Evolutionary conservation across 805 yeast genomes (phyloP).

Genomic region (Candida maris): DNA sequence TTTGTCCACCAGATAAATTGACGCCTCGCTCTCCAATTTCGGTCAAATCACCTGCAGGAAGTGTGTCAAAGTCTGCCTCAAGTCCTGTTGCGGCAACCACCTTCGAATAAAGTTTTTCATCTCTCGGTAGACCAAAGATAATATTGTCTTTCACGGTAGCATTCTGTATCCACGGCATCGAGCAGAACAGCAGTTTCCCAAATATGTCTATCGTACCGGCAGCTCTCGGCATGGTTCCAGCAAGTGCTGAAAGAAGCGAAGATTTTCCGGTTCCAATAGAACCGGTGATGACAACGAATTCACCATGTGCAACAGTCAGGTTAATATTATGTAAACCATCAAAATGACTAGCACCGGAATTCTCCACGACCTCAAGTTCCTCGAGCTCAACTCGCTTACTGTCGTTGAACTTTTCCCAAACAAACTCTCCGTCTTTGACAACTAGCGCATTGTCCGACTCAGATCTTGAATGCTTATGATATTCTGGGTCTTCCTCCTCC

Average conservation of each 20-base stretch:
- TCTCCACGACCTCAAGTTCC: slow-evolving; percentile 7
- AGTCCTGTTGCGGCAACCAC: slow-evolving; percentile 66
- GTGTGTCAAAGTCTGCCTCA: slow-evolving; percentile 56
- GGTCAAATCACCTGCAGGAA: slow-evolving; percentile 74
- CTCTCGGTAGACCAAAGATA: slow-evolving; percentile 52
- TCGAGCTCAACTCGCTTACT: slow-evolving; percentile 19
- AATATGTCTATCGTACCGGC: slow-evolving; percentile 49
- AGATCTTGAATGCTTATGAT: slow-evolving; percentile 11
- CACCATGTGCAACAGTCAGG: slow-evolving; percentile 55
- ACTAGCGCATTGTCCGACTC: slow-evolving; percentile 40
- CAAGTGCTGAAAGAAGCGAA: slow-evolving; percentile 63
- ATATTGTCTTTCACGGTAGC: slow-evolving; percentile 75
- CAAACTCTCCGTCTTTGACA: slow-evolving; percentile 52
- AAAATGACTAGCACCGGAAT: slow-evolving; percentile 17
- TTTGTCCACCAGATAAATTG: slow-evolving; percentile 83
- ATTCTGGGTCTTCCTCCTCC: slow-evolving; percentile 29
- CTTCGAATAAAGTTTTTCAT: slow-evolving; percentile 45
- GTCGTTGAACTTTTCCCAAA: slow-evolving; percentile 53
- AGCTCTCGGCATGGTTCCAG: slow-evolving; percentile 60
- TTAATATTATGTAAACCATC: slow-evolving; percentile 48
- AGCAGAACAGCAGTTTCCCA: slow-evolving; percentile 49
- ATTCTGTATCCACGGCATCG: slow-evolving; percentile 78
- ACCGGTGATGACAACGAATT: slow-evolving; percentile 75
- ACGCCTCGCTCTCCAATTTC: slow-evolving; percentile 87
- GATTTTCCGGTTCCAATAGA: slow-evolving; percentile 66